These are phyloP conservation scores for Ceratobasidium sp. DNA, from an alignment of 1,284 basidiomycete genomes.

Conservation along the genomic window DNA sequence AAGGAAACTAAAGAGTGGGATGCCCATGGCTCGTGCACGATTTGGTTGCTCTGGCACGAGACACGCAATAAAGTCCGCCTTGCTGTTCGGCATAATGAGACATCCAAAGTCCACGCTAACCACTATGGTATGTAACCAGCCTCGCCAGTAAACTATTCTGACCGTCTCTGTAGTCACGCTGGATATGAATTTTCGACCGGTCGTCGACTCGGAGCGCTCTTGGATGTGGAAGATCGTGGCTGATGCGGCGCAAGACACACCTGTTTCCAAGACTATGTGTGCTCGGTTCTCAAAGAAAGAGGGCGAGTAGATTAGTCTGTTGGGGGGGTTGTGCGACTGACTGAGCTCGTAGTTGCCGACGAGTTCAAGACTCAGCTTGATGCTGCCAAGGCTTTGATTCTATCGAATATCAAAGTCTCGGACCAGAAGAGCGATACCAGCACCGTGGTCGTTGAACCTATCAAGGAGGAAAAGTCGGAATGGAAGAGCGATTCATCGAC, in stretches of 20 bases:
- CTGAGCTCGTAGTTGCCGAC: conserved; percentile 69
- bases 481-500: too few relatives aligned
- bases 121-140: conserved; percentile 77
- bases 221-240: conserved; percentile 99
- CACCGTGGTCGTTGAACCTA: too few relatives aligned
- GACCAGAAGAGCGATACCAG: too few relatives aligned
- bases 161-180: conserved; percentile 65
- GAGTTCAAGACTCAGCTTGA: conserved; percentile 90
- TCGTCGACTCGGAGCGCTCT: conserved; percentile 98
- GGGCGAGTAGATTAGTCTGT: conserved; percentile 58
- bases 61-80: conserved; percentile 90
- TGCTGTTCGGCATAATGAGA: conserved; percentile 99
- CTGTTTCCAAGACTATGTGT: conserved; percentile 92
- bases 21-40: conserved; percentile 92
- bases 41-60: conserved; percentile 87
- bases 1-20: conserved; percentile 89
- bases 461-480: too few relatives aligned
- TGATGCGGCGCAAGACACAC: conserved; percentile 89
- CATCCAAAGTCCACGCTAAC: conserved; percentile 99
- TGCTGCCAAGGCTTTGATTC: conserved; percentile 76
- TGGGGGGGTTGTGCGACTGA: background rate
- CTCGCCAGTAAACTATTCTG: background rate
- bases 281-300: conserved; percentile 98
- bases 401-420: too few relatives aligned
- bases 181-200: conserved; percentile 96